Evolutionary conservation across 2,329 filamentous ascomycete genomes (phyloP).

Genomic region (Pseudocercospora eumusae): DNA sequence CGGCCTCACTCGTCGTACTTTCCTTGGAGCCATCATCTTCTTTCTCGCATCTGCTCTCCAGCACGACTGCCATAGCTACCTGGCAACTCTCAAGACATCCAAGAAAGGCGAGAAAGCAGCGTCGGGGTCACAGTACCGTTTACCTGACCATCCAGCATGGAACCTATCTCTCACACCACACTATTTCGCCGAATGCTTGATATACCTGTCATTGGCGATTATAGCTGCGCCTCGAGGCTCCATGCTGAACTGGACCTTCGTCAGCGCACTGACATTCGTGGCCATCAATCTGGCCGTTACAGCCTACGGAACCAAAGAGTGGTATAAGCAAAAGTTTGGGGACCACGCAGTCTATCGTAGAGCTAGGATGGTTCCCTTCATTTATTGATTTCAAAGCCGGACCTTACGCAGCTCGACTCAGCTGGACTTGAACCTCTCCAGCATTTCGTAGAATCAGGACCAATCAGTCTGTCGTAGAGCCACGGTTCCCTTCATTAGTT

Average conservation of each 20-base stretch:
- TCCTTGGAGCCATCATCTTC: constrained; percentile 64
- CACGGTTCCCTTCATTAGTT: constrained; percentile 69
- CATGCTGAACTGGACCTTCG: constrained; percentile 70
- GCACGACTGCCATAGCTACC: constrained; percentile 58
- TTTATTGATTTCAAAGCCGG: constrained; percentile 42
- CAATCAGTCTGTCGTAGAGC: constrained; percentile 64
- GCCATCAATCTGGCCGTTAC: constrained; percentile 78
- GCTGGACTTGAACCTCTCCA: background rate
- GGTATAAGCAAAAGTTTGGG: constrained; percentile 79
- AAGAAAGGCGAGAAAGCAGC: constrained; percentile 7
- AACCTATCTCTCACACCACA: constrained; percentile 76
- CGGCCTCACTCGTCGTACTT: constrained; percentile 53
- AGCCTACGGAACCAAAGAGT: constrained; percentile 72
- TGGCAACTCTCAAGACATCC: constrained; percentile 43
- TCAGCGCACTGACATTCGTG: constrained; percentile 72
- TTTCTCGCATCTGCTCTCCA: constrained; percentile 71
- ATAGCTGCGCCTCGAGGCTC: constrained; percentile 68
- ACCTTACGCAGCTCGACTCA: background rate
- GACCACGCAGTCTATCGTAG: constrained; percentile 60
- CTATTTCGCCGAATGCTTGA: constrained; percentile 82
- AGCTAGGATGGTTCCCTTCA: constrained; percentile 75
- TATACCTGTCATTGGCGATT: constrained; percentile 78
- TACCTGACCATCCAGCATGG: constrained; percentile 75
- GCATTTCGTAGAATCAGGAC: constrained; percentile 21
- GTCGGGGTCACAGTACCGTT: constrained; percentile 66